These are phyloP conservation scores for Puccinia coronata DNA, from an alignment of 1,284 basidiomycete genomes.

Conservation along the genomic window DNA sequence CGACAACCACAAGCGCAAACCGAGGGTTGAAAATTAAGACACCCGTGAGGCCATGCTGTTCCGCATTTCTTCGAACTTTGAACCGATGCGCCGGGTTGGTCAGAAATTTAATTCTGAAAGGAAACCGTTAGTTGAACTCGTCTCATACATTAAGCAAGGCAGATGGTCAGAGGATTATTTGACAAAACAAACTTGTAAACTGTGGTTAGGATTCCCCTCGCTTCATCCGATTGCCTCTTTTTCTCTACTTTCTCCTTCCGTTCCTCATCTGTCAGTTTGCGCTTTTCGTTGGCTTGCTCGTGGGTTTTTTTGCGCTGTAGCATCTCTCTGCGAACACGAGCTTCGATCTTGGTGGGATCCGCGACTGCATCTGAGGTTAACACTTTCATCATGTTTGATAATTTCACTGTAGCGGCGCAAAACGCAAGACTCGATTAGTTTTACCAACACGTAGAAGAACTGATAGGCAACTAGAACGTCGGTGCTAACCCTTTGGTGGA, in stretches of 20 bases:
- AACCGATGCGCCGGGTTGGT: slow-evolving; percentile 90
- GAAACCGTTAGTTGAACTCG: slow-evolving; percentile 38
- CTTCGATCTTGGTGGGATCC: slow-evolving; percentile 94
- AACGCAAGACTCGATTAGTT: slow-evolving; percentile 3
- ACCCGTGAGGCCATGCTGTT: slow-evolving; percentile 83
- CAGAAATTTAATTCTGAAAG: slow-evolving; percentile 74
- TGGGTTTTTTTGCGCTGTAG: slow-evolving; percentile 83
- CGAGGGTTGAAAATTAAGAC: slow-evolving; percentile 82
- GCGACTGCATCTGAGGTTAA: slow-evolving; percentile 92
- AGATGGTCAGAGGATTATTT: neutral
- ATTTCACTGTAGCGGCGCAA: slow-evolving; percentile 68
- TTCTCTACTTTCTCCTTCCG: slow-evolving; percentile 78
- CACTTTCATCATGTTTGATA: slow-evolving; percentile 97
- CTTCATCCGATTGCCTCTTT: slow-evolving; percentile 81
- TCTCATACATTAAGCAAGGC: neutral
- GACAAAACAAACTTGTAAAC: slow-evolving; percentile 76
- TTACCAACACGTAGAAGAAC: neutral
- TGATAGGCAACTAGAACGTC: neutral
- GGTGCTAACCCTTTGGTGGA: slow-evolving; percentile 76
- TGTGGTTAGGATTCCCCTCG: slow-evolving; percentile 79
- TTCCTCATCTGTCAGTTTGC: slow-evolving; percentile 88
- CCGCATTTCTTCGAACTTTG: slow-evolving; percentile 94
- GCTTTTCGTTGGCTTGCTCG: slow-evolving; percentile 84
- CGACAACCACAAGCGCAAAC: slow-evolving; percentile 89
- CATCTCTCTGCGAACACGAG: slow-evolving; percentile 87